These are phyloP conservation scores for Phytophthora melonis DNA, from an alignment of 352 stramenopile genomes.

Conservation along the genomic window DNA sequence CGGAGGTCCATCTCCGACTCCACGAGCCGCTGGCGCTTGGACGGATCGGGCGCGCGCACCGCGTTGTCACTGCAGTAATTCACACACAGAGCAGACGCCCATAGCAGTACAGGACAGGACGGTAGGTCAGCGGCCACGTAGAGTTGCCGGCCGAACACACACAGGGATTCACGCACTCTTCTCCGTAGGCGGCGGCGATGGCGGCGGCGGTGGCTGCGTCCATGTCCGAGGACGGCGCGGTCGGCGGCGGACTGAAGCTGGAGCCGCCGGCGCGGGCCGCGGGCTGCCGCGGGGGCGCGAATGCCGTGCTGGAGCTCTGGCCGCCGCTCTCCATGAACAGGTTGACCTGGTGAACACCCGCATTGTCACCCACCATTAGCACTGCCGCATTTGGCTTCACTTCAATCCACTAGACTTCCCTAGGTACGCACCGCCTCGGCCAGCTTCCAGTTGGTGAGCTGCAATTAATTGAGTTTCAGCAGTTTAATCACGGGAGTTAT, in stretches of 20 bases:
- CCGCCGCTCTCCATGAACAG: conserved; percentile 87
- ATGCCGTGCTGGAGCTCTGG: conserved; percentile 14
- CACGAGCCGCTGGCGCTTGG: conserved; percentile 85
- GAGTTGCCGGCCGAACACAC: not conserved
- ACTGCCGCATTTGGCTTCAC: too few relatives aligned
- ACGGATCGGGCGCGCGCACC: conserved; percentile 81
- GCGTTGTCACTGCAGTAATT: conserved; percentile 43
- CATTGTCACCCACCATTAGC: conserved; percentile 21
- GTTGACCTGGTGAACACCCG: conserved; percentile 50
- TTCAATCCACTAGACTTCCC: too few relatives aligned
- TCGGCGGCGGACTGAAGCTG: not conserved
- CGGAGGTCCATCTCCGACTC: conserved; percentile 56
- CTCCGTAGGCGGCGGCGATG: conserved; percentile 42
- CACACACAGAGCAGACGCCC: not conserved
- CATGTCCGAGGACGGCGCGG: conserved; percentile 24
- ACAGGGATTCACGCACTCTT: conserved; percentile 38
- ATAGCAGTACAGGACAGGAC: conserved; percentile 6
- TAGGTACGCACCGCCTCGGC: conserved; percentile 58
- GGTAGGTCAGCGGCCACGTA: conserved; percentile 1
- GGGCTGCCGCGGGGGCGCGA: not conserved
- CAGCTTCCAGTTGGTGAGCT: conserved; percentile 84
- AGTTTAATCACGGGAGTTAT: too few relatives aligned
- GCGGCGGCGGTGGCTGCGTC: conserved; percentile 45
- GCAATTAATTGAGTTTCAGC: not conserved
- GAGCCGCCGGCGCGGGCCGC: too few relatives aligned